phyloP scores from a whole-genome alignment of 495 filamentous ascomycete species.

The Cercophora samala region DNA sequence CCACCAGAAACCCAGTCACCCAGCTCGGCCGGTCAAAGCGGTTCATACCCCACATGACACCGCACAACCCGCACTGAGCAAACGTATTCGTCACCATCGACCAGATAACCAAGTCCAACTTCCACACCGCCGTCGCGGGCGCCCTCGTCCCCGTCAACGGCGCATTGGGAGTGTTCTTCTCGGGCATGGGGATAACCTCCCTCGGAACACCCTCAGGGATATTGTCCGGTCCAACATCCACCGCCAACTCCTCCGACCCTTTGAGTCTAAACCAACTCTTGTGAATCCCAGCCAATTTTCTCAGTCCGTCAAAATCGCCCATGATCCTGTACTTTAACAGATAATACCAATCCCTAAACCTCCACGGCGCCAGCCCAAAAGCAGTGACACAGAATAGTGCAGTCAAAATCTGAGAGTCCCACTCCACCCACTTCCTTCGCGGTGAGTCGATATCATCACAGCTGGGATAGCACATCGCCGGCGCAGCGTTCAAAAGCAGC shows the following conservation, averaged over 20 bases:
- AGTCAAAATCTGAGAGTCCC: conserved; percentile 79
- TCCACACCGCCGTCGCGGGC: conserved; percentile 65
- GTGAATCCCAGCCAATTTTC: conserved; percentile 63
- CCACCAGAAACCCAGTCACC: conserved; percentile 72
- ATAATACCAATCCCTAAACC: conserved; percentile 74
- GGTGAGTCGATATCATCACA: conserved; percentile 73
- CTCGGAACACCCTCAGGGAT: conserved; percentile 36
- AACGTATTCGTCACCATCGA: conserved; percentile 71
- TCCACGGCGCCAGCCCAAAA: conserved; percentile 81
- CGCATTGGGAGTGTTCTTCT: conserved; percentile 49
- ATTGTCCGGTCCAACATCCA: conserved; percentile 43
- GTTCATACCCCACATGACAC: conserved; percentile 78
- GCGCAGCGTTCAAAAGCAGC: conserved; percentile 68
- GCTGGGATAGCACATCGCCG: conserved; percentile 71
- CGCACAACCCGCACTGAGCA: conserved; percentile 64
- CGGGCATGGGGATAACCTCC: conserved; percentile 53
- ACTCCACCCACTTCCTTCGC: conserved; percentile 77
- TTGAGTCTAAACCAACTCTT: conserved; percentile 65
- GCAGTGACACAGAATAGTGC: conserved; percentile 83
- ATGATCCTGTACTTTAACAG: conserved; percentile 59
- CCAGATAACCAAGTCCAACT: conserved; percentile 77
- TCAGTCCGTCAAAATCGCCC: conserved; percentile 52
- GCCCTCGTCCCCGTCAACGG: conserved; percentile 64
- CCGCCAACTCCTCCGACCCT: conserved; percentile 50
- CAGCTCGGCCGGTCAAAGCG: conserved; percentile 66